phyloP scores from a whole-genome alignment of 345 rosid genomes.

The Firmiana major region DNA sequence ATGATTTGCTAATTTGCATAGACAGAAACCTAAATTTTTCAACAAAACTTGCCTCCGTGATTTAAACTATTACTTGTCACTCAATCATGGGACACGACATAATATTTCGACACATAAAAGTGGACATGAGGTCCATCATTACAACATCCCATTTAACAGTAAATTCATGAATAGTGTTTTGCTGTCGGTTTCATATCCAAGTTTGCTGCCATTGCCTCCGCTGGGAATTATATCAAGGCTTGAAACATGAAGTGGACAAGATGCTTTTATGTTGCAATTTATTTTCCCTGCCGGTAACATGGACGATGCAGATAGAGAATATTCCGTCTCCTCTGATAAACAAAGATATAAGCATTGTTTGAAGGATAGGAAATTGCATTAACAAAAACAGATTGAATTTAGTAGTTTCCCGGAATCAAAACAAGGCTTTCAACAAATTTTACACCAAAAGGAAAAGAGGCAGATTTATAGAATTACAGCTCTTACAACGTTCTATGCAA shows the following conservation, averaged over 20 bases:
- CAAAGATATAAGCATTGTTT: neutral
- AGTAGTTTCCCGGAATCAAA: slow-evolving; percentile 2
- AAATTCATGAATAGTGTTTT: neutral
- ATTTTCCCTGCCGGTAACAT: too few species aligned
- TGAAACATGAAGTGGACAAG: neutral
- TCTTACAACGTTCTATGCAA: too few species aligned
- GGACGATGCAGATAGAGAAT: neutral
- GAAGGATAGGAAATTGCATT: neutral
- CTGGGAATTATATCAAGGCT: neutral
- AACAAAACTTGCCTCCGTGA: neutral
- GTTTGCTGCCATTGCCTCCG: neutral
- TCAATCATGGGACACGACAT: neutral
- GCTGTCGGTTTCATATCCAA: neutral
- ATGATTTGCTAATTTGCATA: neutral
- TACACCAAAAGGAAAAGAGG: neutral
- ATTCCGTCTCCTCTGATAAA: neutral
- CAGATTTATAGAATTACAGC: neutral
- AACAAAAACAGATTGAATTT: neutral
- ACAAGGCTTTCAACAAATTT: slow-evolving; percentile 13
- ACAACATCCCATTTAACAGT: neutral
- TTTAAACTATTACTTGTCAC: neutral
- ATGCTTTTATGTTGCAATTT: neutral
- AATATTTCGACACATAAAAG: neutral
- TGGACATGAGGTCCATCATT: neutral
- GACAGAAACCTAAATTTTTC: neutral